Percentiles rank a stretch among this genome's conserved stretches.
These are phyloP conservation scores for Massarina eburnea DNA, from an alignment of 2,329 filamentous ascomycete species.

Conservation along the genomic window DNA sequence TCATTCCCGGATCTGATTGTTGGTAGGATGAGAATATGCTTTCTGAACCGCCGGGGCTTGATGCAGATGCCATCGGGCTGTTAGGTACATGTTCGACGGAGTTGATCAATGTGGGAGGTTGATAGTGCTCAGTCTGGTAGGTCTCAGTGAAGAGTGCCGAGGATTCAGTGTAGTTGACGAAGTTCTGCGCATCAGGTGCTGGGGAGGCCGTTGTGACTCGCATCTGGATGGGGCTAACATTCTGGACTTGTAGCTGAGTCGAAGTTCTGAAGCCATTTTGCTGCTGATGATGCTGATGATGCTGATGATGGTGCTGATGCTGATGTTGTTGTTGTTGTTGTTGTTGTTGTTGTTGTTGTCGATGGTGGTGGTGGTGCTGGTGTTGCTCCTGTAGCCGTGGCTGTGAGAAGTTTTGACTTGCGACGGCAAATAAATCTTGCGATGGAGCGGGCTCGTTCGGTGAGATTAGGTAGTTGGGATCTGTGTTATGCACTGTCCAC, in stretches of 20 bases:
- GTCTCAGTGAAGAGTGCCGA: conserved; percentile 28
- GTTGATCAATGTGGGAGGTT: conserved; percentile 23
- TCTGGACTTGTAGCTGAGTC: conserved; percentile 10
- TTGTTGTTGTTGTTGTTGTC: neutral
- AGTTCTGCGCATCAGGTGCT: conserved; percentile 23
- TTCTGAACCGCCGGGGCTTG: conserved; percentile 36
- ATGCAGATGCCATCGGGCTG: conserved; percentile 27
- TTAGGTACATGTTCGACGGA: conserved; percentile 23
- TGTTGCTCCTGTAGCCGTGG: conserved; percentile 3
- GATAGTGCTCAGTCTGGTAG: conserved; percentile 22
- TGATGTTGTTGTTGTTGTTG: neutral
- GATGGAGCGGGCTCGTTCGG: conserved; percentile 31
- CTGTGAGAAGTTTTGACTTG: conserved; percentile 16
- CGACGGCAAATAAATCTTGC: conserved; percentile 23
- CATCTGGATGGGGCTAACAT: conserved; percentile 22
- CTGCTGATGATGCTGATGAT: conserved; percentile 13
- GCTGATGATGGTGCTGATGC: neutral
- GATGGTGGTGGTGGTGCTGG: neutral
- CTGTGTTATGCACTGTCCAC: conserved; percentile 30
- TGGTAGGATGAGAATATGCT: conserved; percentile 28
- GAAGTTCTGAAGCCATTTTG: neutral
- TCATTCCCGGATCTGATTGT: conserved; percentile 26
- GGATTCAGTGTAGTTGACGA: conserved; percentile 29
- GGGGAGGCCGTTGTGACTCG: conserved; percentile 26
- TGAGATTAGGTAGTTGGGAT: conserved; percentile 28